Conservation (phyloP, 2,329 filamentous ascomycete species). For the Albophoma yamanashiensis region DNA sequence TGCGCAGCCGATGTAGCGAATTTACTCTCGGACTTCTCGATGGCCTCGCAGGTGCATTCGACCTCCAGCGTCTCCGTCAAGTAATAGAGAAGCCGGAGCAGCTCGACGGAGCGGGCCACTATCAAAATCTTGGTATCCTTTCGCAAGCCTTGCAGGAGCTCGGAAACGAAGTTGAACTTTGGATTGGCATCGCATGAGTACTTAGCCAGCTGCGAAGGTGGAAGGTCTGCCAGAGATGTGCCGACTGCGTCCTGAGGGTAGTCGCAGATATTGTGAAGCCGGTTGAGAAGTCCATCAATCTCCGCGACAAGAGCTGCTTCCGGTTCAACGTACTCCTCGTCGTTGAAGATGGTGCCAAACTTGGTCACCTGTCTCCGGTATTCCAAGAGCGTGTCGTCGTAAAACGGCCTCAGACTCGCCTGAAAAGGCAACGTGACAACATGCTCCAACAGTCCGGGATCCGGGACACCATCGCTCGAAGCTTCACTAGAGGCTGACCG, state of each 20-base stretch:
- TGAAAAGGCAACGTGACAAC: slow-evolving; percentile 47
- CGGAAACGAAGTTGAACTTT: slow-evolving; percentile 49
- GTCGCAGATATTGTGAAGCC: slow-evolving; percentile 44
- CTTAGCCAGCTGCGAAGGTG: slow-evolving; percentile 33
- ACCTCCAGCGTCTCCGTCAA: slow-evolving; percentile 31
- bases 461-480: slow-evolving; percentile 6
- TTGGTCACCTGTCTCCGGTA: slow-evolving; percentile 31
- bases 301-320: slow-evolving; percentile 27
- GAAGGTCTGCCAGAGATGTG: slow-evolving; percentile 26
- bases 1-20: slow-evolving; percentile 23
- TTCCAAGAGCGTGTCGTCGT: slow-evolving; percentile 36
- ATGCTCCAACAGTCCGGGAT: slow-evolving; percentile 23
- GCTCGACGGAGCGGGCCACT: slow-evolving; percentile 36
- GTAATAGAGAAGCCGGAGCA: slow-evolving; percentile 41
- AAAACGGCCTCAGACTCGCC: slow-evolving; percentile 38
- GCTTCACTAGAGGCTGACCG: slow-evolving; percentile 12
- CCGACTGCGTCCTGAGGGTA: slow-evolving; percentile 41
- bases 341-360: slow-evolving; percentile 32
- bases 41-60: slow-evolving; percentile 21
- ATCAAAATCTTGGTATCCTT: slow-evolving; percentile 40
- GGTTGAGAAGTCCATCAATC: slow-evolving; percentile 40
- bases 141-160: slow-evolving; percentile 37
- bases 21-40: slow-evolving; percentile 12
- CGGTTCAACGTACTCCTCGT: slow-evolving; percentile 26
- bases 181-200: slow-evolving; percentile 45